Evolutionary conservation across 768 basidiomycete species (phyloP).

Genomic region (Fistulinella prunicolor): DNA sequence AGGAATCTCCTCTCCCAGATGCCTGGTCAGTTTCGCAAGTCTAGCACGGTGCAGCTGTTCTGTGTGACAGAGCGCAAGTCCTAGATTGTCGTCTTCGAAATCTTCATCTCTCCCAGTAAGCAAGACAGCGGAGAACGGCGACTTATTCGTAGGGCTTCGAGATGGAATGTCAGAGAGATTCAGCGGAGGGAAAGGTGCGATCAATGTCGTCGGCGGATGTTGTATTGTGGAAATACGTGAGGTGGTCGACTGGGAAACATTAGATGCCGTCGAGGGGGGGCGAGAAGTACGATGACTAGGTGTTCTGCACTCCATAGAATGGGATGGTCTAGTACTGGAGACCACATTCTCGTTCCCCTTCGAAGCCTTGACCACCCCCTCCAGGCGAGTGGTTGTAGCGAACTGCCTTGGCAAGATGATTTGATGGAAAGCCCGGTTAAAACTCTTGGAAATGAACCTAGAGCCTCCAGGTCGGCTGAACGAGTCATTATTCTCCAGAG

Average conservation of each 20-base stretch:
- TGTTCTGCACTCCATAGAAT: not conserved
- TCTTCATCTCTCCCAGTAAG: slow-evolving; percentile 9
- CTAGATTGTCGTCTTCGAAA: slow-evolving; percentile 4
- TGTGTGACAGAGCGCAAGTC: slow-evolving; percentile 1
- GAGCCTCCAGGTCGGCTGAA: slow-evolving; percentile 35
- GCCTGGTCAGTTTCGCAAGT: slow-evolving; percentile 36
- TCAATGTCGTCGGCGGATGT: slow-evolving; percentile 3
- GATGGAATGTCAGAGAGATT: slow-evolving; percentile 8
- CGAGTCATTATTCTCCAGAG: slow-evolving; percentile 7
- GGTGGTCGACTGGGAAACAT: slow-evolving; percentile 1
- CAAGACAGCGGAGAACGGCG: slow-evolving; percentile 10
- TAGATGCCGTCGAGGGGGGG: not conserved
- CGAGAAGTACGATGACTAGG: not conserved
- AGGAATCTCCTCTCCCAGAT: slow-evolving; percentile 39
- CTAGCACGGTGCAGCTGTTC: slow-evolving; percentile 32
- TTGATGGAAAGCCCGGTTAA: slow-evolving; percentile 44
- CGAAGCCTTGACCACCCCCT: slow-evolving; percentile 1
- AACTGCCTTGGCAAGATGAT: slow-evolving; percentile 17
- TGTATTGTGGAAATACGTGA: not conserved
- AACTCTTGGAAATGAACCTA: slow-evolving; percentile 35
- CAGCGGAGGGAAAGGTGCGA: slow-evolving; percentile 11
- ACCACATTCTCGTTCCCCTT: slow-evolving; percentile 1
- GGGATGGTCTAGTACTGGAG: not conserved
- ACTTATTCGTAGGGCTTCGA: slow-evolving; percentile 12
- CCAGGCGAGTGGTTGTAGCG: not conserved